Percentiles rank a stretch among this genome's conserved stretches.
Conservation (phyloP, 129 eudicot species). For the Artemisia annua region DNA sequence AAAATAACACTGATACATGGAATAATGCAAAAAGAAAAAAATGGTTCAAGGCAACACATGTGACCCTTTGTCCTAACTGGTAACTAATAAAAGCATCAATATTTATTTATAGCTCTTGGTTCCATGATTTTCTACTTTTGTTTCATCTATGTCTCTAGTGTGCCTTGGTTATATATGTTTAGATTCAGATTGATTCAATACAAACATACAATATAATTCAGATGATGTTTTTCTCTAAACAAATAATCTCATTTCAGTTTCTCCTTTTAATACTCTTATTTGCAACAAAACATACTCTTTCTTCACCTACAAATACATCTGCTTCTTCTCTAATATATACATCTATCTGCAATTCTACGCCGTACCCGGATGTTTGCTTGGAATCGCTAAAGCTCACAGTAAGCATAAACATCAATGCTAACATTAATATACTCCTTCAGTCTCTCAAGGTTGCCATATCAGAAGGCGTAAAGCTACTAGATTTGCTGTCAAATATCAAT, state of each 20-base stretch:
- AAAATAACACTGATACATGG: background rate
- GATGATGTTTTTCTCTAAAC: constrained; percentile 22
- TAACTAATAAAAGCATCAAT: background rate
- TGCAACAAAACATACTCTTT: background rate
- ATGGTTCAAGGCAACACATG: constrained; percentile 22
- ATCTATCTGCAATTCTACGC: constrained; percentile 66
- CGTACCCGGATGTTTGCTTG: constrained; percentile 73
- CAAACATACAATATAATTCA: background rate
- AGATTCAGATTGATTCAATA: constrained; percentile 16
- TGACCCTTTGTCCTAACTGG: constrained; percentile 32
- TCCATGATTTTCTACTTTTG: constrained; percentile 12
- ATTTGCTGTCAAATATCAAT: constrained; percentile 29
- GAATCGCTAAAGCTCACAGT: constrained; percentile 60
- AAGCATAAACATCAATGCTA: constrained; percentile 45
- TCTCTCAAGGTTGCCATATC: constrained; percentile 64
- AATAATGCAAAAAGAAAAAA: background rate
- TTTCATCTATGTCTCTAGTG: too few species aligned
- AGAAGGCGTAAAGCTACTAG: constrained; percentile 56
- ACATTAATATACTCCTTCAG: constrained; percentile 43
- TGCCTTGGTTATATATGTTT: constrained; percentile 2
- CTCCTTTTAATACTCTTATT: background rate
- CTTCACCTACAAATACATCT: constrained; percentile 3
- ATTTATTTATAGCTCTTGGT: too few species aligned
- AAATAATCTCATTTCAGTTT: constrained; percentile 13
- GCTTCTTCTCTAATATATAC: background rate